Percentiles rank a stretch among this genome's conserved stretches.
These are phyloP conservation scores for Apiospora phragmitis DNA, from an alignment of 2,329 filamentous ascomycete species.

Conservation along the genomic window DNA sequence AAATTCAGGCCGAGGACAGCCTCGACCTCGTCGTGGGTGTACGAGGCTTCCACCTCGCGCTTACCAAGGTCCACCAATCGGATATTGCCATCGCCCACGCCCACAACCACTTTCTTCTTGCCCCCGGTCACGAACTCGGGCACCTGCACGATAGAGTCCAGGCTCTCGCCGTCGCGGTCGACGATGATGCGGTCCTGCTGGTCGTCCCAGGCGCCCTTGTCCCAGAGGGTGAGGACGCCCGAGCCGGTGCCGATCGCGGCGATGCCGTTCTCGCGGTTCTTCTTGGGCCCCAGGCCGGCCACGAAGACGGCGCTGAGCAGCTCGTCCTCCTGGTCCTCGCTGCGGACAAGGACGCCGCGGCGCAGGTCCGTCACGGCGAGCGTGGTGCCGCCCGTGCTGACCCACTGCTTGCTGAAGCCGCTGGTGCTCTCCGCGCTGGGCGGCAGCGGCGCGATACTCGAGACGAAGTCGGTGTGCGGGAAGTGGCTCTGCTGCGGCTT, in stretches of 20 bases:
- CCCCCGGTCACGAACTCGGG: constrained; percentile 69
- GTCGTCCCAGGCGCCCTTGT: constrained; percentile 92
- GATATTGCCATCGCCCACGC: constrained; percentile 78
- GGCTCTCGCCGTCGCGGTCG: constrained; percentile 70
- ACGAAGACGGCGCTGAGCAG: constrained; percentile 80
- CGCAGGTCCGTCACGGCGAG: constrained; percentile 87
- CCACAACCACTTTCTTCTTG: constrained; percentile 77
- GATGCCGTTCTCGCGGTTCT: constrained; percentile 67
- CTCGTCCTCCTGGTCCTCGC: constrained; percentile 94
- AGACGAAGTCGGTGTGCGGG: constrained; percentile 92
- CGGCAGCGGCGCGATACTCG: constrained; percentile 81
- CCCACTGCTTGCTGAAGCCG: constrained; percentile 91
- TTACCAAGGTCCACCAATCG: constrained; percentile 73
- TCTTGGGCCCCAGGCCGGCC: constrained; percentile 70
- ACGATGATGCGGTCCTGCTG: constrained; percentile 87
- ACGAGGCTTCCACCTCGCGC: constrained; percentile 66
- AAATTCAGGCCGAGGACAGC: constrained; percentile 81
- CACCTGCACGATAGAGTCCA: constrained; percentile 75
- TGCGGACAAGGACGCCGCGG: constrained; percentile 80
- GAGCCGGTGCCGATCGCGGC: constrained; percentile 74
- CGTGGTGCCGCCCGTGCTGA: constrained; percentile 89
- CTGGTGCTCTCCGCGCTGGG: constrained; percentile 79
- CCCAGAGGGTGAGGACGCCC: constrained; percentile 89
- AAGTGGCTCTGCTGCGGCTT: constrained; percentile 78
- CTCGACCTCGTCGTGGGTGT: constrained; percentile 82